These are phyloP conservation scores for Carex kokanica DNA, from an alignment of 176 grass and related monocot genomes.

Conservation along the genomic window DNA sequence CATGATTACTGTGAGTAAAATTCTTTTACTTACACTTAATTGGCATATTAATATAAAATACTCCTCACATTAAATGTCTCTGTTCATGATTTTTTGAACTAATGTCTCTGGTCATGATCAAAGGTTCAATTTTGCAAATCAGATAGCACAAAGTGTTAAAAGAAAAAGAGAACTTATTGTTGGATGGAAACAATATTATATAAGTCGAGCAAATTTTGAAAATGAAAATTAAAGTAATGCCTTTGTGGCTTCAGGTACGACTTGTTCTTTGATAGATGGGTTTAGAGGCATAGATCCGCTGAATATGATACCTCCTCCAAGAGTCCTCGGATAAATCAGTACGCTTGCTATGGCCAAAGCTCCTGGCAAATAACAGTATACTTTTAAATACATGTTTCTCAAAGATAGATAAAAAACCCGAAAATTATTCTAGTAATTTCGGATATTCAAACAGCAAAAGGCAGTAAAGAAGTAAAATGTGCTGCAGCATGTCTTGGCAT, in stretches of 20 bases:
- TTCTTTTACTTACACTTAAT: background rate
- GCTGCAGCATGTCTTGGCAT: background rate
- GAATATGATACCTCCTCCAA: conserved; percentile 76
- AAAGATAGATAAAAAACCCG: background rate
- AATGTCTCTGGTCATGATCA: background rate
- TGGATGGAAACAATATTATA: background rate
- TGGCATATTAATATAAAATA: background rate
- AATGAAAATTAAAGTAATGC: conserved; percentile 13
- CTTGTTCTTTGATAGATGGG: conserved; percentile 56
- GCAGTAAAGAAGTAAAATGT: background rate
- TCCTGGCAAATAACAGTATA: conserved; percentile 29
- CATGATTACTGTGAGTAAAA: background rate
- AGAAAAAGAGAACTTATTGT: background rate
- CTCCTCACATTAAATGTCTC: background rate
- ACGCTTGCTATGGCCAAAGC: conserved; percentile 83
- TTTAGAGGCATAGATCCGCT: conserved; percentile 83
- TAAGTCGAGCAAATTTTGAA: background rate
- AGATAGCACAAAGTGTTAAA: background rate
- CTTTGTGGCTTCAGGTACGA: conserved; percentile 74
- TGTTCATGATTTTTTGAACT: background rate
- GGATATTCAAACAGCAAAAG: background rate
- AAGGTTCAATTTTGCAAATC: background rate
- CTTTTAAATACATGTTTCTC: background rate
- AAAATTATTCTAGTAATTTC: background rate
- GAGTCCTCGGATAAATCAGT: conserved; percentile 71